A percentile compares a stretch with the other conserved stretches of the same genome.
Evolutionary conservation across 2,329 filamentous ascomycete genomes (phyloP).

Genomic region (Trichoderma sp.): DNA sequence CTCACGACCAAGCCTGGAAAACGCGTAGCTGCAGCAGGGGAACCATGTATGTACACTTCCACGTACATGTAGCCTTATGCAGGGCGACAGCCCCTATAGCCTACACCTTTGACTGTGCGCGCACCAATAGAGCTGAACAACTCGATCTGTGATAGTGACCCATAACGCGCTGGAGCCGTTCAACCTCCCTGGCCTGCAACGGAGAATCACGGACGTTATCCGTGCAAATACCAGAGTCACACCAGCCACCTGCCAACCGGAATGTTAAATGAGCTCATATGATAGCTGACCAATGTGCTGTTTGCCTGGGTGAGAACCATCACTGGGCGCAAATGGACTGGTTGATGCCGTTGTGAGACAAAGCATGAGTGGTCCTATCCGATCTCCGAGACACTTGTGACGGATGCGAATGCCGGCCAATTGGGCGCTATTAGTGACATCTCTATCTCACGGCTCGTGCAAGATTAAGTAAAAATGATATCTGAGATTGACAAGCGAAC

Average conservation of each 20-base stretch:
- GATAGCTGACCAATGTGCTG: not conserved
- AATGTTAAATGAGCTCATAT: not conserved
- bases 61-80: not conserved
- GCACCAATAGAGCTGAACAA: not conserved
- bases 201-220: not conserved
- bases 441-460: not conserved
- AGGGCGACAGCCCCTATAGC: not conserved
- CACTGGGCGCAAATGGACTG: not conserved
- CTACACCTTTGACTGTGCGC: not conserved
- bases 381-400: not conserved
- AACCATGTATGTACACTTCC: not conserved
- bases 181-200: not conserved
- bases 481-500: not conserved
- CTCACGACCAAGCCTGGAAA: not conserved
- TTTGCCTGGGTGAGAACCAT: not conserved
- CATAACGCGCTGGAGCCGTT: not conserved
- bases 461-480: not conserved
- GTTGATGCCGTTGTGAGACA: not conserved
- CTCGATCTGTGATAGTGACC: not conserved
- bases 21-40: not conserved
- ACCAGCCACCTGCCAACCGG: not conserved
- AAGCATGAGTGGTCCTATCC: not conserved
- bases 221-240: not conserved
- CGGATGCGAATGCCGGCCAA: not conserved
- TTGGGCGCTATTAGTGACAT: not conserved